Conservation (phyloP, 208 protist genomes). For the Crithidia thermophila region DNA sequence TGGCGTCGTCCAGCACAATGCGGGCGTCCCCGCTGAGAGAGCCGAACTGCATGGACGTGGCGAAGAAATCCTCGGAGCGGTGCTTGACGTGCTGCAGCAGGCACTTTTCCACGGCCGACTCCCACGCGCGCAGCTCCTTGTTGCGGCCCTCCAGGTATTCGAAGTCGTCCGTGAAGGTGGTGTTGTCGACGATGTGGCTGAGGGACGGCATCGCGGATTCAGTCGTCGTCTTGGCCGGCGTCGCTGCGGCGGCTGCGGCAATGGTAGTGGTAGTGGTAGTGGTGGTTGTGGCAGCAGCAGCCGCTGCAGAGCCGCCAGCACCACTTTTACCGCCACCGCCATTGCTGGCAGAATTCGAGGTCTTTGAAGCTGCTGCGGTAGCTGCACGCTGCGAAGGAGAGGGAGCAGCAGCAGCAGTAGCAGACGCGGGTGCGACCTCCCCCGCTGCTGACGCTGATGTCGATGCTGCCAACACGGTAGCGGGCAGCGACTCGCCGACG, state of each 20-base stretch:
- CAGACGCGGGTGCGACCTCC: no score
- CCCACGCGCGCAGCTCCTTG: slow-evolving; percentile 73
- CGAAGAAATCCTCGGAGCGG: slow-evolving; percentile 87
- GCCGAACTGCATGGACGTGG: slow-evolving; percentile 63
- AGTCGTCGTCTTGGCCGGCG: background rate
- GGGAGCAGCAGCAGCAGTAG: background rate
- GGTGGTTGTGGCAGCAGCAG: background rate
- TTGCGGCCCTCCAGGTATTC: slow-evolving; percentile 68
- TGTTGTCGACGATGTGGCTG: slow-evolving; percentile 23
- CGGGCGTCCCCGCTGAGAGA: slow-evolving; percentile 57
- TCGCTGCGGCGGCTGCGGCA: background rate
- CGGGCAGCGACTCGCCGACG: slow-evolving; percentile 15
- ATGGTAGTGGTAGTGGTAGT: background rate
- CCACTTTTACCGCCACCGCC: background rate
- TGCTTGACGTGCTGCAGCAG: slow-evolving; percentile 85
- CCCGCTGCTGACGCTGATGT: background rate
- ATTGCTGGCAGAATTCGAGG: no score
- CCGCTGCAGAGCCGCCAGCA: background rate
- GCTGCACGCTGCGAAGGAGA: background rate
- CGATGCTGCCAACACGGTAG: background rate
- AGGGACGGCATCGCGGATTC: background rate
- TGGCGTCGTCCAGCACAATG: slow-evolving; percentile 47
- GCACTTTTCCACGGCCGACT: slow-evolving; percentile 72
- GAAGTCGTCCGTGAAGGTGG: slow-evolving; percentile 70
- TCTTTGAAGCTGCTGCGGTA: no score